Conservation (phyloP, 2,329 filamentous ascomycete species). For the Fusarium pilosicola region DNA sequence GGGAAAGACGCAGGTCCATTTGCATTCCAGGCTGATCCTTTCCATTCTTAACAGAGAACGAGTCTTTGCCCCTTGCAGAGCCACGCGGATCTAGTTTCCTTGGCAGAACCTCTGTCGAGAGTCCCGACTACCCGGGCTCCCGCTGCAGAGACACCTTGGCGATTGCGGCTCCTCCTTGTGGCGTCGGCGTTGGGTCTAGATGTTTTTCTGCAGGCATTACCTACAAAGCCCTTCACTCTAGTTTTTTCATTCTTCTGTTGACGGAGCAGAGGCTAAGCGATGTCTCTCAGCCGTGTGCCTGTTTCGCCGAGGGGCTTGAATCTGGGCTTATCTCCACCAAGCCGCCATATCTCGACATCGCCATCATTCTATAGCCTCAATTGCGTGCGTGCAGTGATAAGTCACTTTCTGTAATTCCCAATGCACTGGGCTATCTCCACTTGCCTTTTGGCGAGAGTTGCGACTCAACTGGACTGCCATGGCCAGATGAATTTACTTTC, state of each 20-base stretch:
- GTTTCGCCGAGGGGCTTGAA: neutral
- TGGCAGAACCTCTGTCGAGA: neutral
- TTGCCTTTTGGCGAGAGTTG: no score
- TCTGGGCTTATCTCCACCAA: neutral
- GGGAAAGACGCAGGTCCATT: neutral
- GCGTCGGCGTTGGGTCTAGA: neutral
- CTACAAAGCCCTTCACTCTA: neutral
- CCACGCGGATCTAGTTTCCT: neutral
- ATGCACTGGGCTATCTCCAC: no score
- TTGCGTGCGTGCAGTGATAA: no score
- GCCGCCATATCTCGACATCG: neutral
- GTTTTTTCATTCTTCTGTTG: neutral
- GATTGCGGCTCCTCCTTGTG: neutral
- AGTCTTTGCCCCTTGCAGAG: neutral
- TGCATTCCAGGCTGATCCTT: slow-evolving; percentile 9
- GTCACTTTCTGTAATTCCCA: neutral
- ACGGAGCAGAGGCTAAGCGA: neutral
- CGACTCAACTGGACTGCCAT: neutral
- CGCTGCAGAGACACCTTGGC: neutral
- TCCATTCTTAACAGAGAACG: neutral
- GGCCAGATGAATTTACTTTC: neutral
- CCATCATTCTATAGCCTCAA: neutral
- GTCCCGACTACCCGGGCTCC: neutral
- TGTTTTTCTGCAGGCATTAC: neutral
- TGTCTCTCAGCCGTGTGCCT: neutral